phyloP scores from a whole-genome alignment of 495 filamentous ascomycete genomes.

The Evernia prunastri region DNA sequence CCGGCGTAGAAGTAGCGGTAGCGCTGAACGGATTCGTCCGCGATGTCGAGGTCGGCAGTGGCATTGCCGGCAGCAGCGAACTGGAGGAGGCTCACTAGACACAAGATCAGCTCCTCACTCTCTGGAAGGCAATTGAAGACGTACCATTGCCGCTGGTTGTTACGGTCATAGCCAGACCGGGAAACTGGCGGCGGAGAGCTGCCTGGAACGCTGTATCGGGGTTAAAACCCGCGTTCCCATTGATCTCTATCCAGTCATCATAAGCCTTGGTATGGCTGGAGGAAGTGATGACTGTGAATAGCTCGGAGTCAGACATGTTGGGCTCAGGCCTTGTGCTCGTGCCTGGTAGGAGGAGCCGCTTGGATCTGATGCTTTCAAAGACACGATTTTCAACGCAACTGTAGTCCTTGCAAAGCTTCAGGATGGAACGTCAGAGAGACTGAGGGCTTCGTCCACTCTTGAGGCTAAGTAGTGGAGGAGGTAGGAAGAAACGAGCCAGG shows the following conservation, averaged over 20 bases:
- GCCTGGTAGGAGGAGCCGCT: background rate
- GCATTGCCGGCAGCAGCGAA: slow-evolving; percentile 40
- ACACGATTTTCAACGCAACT: background rate
- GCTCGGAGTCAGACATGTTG: slow-evolving; percentile 11
- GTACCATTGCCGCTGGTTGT: slow-evolving; percentile 20
- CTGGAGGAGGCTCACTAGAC: slow-evolving; percentile 27
- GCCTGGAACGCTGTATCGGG: slow-evolving; percentile 13
- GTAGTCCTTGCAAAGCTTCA: background rate
- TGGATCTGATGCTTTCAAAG: background rate
- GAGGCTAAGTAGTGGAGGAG: background rate
- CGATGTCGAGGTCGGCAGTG: slow-evolving; percentile 36
- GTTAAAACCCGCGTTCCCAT: slow-evolving; percentile 12
- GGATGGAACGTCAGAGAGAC: background rate
- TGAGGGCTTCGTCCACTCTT: background rate
- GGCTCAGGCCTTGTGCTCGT: background rate
- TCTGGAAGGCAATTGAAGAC: no score
- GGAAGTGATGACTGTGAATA: slow-evolving; percentile 10
- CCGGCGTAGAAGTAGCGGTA: slow-evolving; percentile 33
- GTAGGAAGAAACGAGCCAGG: slow-evolving; percentile 8
- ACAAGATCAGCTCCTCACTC: background rate
- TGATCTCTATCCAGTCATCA: slow-evolving; percentile 17
- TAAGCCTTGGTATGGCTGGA: slow-evolving; percentile 14
- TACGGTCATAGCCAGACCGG: slow-evolving; percentile 20
- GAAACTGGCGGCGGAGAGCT: slow-evolving; percentile 23
- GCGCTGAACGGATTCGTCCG: slow-evolving; percentile 34